Percentiles rank a stretch among this genome's conserved stretches.
Evolutionary conservation across 306 rosid genomes (phyloP).

Genomic region (Ormosia semicastrata): DNA sequence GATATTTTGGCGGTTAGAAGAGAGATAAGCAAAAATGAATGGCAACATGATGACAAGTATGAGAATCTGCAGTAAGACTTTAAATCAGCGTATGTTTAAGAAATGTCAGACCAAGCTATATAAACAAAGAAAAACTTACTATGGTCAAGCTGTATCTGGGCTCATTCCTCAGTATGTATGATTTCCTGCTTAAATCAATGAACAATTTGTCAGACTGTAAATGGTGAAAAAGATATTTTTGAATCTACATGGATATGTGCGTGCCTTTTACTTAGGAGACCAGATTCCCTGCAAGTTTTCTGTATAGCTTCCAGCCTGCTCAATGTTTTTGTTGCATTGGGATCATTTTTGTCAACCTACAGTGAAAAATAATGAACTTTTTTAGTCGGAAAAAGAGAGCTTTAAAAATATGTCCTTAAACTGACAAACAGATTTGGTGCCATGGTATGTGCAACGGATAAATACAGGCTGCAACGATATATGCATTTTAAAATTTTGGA

Average conservation of each 20-base stretch:
- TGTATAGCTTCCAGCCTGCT: conserved; percentile 75
- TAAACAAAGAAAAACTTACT: conserved; percentile 32
- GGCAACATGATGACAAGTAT: conserved; percentile 39
- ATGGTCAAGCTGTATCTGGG: conserved; percentile 27
- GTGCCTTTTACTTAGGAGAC: conserved; percentile 68
- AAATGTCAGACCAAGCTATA: not conserved
- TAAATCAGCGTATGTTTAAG: not conserved
- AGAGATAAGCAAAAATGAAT: conserved; percentile 47
- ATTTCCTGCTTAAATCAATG: conserved; percentile 38
- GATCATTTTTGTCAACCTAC: conserved; percentile 84
- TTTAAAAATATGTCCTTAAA: not conserved
- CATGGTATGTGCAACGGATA: not conserved
- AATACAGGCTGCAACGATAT: not conserved
- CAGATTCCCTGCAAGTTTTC: conserved; percentile 80
- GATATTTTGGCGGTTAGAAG: conserved; percentile 35
- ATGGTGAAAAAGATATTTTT: not conserved
- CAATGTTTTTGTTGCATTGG: conserved; percentile 79
- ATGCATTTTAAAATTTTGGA: conserved; percentile 4
- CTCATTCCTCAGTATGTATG: conserved; percentile 30
- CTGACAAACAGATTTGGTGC: not conserved
- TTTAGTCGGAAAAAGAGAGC: conserved; percentile 12
- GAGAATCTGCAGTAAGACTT: conserved; percentile 42
- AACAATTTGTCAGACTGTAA: conserved; percentile 12
- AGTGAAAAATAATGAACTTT: conserved; percentile 16
- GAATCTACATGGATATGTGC: not conserved